Evolutionary conservation across 495 filamentous ascomycete species (phyloP), one percentile per base, ranked within the genome.

Genomic region (Hypoxylon trugodes): DNA sequence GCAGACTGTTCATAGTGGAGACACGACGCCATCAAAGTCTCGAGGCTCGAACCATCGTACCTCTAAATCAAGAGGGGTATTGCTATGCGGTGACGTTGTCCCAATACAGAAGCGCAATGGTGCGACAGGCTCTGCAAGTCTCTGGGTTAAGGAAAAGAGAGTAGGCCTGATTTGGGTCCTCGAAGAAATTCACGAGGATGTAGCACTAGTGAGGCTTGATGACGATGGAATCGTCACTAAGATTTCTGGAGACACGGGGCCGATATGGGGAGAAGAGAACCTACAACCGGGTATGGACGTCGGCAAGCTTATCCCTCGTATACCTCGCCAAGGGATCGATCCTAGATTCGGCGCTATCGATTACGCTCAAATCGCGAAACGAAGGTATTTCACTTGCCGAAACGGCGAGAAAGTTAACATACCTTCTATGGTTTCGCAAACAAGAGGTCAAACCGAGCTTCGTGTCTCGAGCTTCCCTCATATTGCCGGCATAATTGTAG

Each of bases 131-230:
- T 90, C 93, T 30, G 95, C 95, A 30, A 97, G 92, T 72, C 79
- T 98, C 25, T 98, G 95, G 95, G 95, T 98, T 0, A 98, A 97
- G 79, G 95, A 98, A 74, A 98, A 98, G 72, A 84, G 86, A 37
- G 90, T 92, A 40, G 92, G 93, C 5, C 73, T 98, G 43, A 97
- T 98, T 49, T 98, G 95, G 95, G 95, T 98, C 12, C 72, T 98
- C 3, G 95, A 98, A 75, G 95, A 98, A 74, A 97, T 98, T 49
- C 91, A 91, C 50, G 95, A 98, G 78, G 93, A 98, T 70, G 87
- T 94, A 30, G 92, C 90, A 22, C 81, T 82, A 52, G 66, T 98
- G 7, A 82, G 73, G 21, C 81, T 92, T 19, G 91, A 94, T 67
- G 83, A 89, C 35, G 85, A 89, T 22, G 92, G 92, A 46, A 81